Base-by-base conservation (phyloP, 148 eudicot species). In the Silene conica region DNA sequence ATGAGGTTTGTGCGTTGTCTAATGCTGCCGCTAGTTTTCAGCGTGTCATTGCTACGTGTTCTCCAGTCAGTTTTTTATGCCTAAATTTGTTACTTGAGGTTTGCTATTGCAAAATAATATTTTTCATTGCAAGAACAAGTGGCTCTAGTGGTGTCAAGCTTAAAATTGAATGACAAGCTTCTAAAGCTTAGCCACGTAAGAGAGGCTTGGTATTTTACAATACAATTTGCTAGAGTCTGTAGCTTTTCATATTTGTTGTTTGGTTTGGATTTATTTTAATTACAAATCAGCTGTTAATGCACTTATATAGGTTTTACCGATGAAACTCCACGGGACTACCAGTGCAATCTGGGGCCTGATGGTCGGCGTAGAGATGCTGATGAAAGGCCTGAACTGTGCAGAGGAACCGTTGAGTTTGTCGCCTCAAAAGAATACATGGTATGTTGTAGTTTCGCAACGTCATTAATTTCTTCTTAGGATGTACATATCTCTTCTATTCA, bases 331-430 rank as follows among this genome's bases (percentile, higher is more conserved):
- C 90, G 96, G 73, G 98, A 92, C 64, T 94, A 94, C 82, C 98
- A 94, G 55, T 91, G 97, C 88, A 91, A 94, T 81, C 80, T 92
- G 80, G 97, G 88, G 41, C 96, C 96, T 77, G 97, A 91, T 88
- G 97, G 98, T 72, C 89, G 93, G 74, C 97, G 99, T 67, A 85
- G 97, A 85, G 97, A 95, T 86, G 97, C 97, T 79, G 99, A 95
- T 85, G 99, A 95, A 70, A 90, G 99, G 80, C 93, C 99, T 72
- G 97, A 95, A 78, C 82, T 92, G 73, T 90, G 96, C 80, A 84
- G 89, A 82, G 99, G 99, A 82, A 95, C 99, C 43, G 99, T 95
- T 80, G 99, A 95, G 85, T 95, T 95, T 87, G 88, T 95, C 73
- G 99, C 99, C 58, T 61, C 99, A 6, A 90, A 86, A 80, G 99